Percentiles rank a stretch among this genome's conserved stretches.
These are phyloP conservation scores for Coemansia sp. DNA, from an alignment of 192 early-diverging fungal species.

Conservation along the genomic window DNA sequence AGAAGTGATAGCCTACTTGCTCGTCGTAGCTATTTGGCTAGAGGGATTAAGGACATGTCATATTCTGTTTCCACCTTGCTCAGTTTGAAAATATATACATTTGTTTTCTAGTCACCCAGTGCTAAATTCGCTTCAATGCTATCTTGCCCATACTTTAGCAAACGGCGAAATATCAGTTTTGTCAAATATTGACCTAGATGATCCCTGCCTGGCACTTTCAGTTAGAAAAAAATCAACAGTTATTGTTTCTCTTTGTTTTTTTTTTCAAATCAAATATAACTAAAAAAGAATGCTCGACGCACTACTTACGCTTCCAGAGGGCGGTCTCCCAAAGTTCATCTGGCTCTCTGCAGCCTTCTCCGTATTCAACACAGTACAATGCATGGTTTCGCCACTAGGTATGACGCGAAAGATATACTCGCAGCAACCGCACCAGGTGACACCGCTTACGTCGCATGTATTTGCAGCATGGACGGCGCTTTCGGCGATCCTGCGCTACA, in stretches of 20 bases:
- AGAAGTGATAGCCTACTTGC: too few relatives aligned
- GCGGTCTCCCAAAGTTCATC: slow-evolving; percentile 69
- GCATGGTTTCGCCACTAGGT: slow-evolving; percentile 68
- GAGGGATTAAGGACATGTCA: too few relatives aligned
- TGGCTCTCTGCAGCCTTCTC: slow-evolving; percentile 73
- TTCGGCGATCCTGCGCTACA: slow-evolving; percentile 77
- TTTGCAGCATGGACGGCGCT: slow-evolving; percentile 91
- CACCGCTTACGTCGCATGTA: slow-evolving; percentile 73
- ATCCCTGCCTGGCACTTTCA: too few relatives aligned
- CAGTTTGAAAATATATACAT: too few relatives aligned
- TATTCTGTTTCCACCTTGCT: too few relatives aligned
- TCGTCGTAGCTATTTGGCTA: too few relatives aligned
- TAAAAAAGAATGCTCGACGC: slow-evolving; percentile 29
- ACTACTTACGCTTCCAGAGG: slow-evolving; percentile 40
- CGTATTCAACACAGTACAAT: slow-evolving; percentile 84
- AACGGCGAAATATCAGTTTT: too few relatives aligned
- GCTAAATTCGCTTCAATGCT: too few relatives aligned
- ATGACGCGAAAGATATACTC: slow-evolving; percentile 79
- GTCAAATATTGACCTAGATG: too few relatives aligned
- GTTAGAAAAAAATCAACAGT: too few relatives aligned
- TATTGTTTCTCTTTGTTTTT: not conserved
- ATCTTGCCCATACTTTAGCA: too few relatives aligned
- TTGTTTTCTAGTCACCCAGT: too few relatives aligned
- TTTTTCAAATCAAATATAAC: not conserved
- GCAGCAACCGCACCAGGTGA: slow-evolving; percentile 61